These are phyloP conservation scores for Nyctanthes arbortristis DNA, from an alignment of 257 asterid species.

Conservation along the genomic window DNA sequence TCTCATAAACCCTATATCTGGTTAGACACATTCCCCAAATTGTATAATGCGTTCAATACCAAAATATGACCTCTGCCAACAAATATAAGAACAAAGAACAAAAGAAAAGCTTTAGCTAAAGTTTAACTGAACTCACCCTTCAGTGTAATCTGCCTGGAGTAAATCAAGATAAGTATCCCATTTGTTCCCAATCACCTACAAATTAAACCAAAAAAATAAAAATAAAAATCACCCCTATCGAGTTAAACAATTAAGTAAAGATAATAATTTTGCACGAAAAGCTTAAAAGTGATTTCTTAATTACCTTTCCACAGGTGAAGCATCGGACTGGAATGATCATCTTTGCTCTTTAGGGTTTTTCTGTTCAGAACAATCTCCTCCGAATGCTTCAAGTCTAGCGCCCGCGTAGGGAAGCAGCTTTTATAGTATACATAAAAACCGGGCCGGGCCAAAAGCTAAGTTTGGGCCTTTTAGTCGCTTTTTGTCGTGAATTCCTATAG, in stretches of 20 bases:
- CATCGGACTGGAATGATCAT: conserved; percentile 88
- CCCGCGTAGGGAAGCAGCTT: too few species aligned
- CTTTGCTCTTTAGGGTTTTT: conserved; percentile 27
- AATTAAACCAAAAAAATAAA: too few species aligned
- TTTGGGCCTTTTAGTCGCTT: too few species aligned
- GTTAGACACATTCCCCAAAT: not conserved
- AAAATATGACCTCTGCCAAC: not conserved
- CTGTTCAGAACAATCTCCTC: not conserved
- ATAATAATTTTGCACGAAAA: too few species aligned
- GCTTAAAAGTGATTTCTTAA: not conserved
- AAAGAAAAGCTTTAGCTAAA: not conserved
- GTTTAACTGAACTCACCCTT: conserved; percentile 49
- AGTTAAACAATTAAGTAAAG: not conserved
- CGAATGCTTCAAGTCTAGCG: too few species aligned
- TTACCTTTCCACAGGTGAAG: conserved; percentile 81
- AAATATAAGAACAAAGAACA: too few species aligned
- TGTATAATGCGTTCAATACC: not conserved
- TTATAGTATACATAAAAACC: not conserved
- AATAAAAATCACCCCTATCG: not conserved
- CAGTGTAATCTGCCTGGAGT: conserved; percentile 81
- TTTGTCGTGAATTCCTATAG: too few species aligned
- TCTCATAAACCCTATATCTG: too few species aligned
- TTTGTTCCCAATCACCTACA: conserved; percentile 80
- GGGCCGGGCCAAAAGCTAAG: not conserved
- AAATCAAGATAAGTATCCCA: conserved; percentile 82